phyloP scores from a whole-genome alignment of 2,329 filamentous ascomycete genomes.

The Gremmenia infestans region DNA sequence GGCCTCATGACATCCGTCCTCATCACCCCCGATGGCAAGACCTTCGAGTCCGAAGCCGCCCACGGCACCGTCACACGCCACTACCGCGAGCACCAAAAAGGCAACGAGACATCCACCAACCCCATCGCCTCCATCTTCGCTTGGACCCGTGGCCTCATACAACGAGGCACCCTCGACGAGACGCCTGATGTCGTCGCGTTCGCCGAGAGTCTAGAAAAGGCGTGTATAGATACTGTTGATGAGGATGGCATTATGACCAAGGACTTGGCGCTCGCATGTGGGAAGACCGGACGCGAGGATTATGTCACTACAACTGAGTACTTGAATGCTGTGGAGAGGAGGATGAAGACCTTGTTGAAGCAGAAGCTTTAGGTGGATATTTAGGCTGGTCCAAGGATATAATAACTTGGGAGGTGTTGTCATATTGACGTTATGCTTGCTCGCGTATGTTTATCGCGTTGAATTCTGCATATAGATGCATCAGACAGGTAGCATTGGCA shows the following conservation, averaged over 20 bases:
- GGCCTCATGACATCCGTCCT: slow-evolving; percentile 98
- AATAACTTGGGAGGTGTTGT: not conserved
- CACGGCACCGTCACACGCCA: slow-evolving; percentile 98
- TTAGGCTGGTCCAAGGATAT: not conserved
- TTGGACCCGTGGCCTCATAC: slow-evolving; percentile 91
- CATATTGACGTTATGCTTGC: not conserved
- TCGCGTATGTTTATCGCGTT: not conserved
- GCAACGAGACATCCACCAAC: slow-evolving; percentile 94
- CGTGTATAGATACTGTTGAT: slow-evolving; percentile 91
- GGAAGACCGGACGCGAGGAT: slow-evolving; percentile 75
- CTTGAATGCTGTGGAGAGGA: slow-evolving; percentile 83
- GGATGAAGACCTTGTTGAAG: slow-evolving; percentile 76
- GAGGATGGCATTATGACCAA: slow-evolving; percentile 98
- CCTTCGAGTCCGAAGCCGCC: slow-evolving; percentile 94
- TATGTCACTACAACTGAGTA: slow-evolving; percentile 94
- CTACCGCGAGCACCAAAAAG: slow-evolving; percentile 98
- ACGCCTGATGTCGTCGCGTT: slow-evolving; percentile 92
- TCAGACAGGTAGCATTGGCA: slow-evolving; percentile 4
- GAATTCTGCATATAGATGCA: not conserved
- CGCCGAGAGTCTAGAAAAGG: slow-evolving; percentile 85
- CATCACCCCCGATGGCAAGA: slow-evolving; percentile 93
- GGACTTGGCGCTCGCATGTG: slow-evolving; percentile 92
- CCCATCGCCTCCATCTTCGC: slow-evolving; percentile 98
- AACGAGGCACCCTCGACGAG: slow-evolving; percentile 86
- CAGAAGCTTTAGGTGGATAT: slow-evolving; percentile 56